A percentile compares a stretch with the other conserved stretches of the same genome.
phyloP scores from a whole-genome alignment of 106 monocot genomes.

The Allium fistulosum region DNA sequence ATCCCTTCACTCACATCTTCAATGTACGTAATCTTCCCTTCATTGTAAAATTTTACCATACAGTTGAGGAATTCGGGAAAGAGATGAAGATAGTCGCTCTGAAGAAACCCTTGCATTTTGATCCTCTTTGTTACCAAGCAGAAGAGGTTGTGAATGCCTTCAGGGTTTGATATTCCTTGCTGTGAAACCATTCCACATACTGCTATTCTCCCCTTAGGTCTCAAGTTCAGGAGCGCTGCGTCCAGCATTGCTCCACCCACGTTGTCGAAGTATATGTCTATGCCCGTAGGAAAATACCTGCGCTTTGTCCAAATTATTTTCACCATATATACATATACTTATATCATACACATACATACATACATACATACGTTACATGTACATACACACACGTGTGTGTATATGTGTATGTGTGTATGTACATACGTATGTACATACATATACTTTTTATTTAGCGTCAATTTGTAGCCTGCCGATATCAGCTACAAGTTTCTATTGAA shows the following conservation, averaged over 20 bases:
- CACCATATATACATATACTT: too few species aligned
- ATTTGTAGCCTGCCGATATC: too few species aligned
- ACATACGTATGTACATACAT: too few species aligned
- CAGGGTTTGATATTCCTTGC: constrained; percentile 12
- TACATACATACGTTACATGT: too few species aligned
- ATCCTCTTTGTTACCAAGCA: constrained; percentile 35
- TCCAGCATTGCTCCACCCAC: constrained; percentile 76
- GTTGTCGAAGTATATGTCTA: constrained; percentile 90
- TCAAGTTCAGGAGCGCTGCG: constrained; percentile 70
- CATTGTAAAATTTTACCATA: constrained; percentile 21
- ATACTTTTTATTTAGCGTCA: too few species aligned
- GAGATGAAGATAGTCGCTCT: constrained; percentile 45
- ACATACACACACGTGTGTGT: too few species aligned
- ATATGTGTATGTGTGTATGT: too few species aligned
- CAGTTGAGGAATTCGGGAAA: constrained; percentile 42
- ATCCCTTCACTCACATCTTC: constrained; percentile 61
- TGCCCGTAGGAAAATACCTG: constrained; percentile 74
- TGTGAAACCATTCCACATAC: constrained; percentile 74
- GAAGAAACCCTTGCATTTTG: constrained; percentile 53
- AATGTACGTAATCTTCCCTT: constrained; percentile 55
- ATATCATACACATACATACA: too few species aligned
- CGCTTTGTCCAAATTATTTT: too few species aligned
- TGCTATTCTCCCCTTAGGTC: constrained; percentile 48
- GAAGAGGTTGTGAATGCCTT: constrained; percentile 43
- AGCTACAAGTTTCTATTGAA: too few species aligned